Base-by-base conservation (phyloP, 108 stramenopile genomes). In the Phaeodactylum tricornutum region DNA sequence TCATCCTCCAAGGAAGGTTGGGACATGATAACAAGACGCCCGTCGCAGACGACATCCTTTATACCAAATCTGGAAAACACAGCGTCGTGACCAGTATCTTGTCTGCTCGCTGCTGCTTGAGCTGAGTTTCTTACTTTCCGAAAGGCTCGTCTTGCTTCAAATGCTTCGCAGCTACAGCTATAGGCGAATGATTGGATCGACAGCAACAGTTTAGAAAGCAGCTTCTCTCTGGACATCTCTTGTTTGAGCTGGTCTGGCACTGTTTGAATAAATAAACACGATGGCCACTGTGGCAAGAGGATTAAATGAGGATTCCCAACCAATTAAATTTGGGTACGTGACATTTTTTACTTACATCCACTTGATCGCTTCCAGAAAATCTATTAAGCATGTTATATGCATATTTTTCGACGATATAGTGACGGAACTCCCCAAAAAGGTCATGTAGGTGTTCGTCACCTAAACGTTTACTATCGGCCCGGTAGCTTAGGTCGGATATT, bases 231-330 rank as follows among this genome's bases (percentile, higher is more conserved):
- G 0, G 88, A 85, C 16, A 90, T 60, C 54, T 85, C 88, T 51
- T 86, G 87, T 1, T 78, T 67, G 22, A 71, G 64, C 14, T 39
- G 49, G 27, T 90, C 84, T 20, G 79, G 61, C 31, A 86, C 36
- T 9, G 77, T 24, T 15, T 72, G 48, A 7, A 77, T 42, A 40
- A 80, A 83, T 8, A 90, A 55, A 46, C 88, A 90, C 22, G 61
- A 64, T 38, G 88, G 88, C 88, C 88, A 90, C 77, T 87, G 49
- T 19, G n/a, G n/a, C n/a, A n/a, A n/a, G n/a, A n/a, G n/a, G n/a
- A n/a, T n/a, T n/a, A n/a, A n/a, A n/a, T 12, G 12, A 34, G 12
- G 15, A 12, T 12, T 44, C 12, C 11, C 43, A 44, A 15, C 15
- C 7, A 11, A 20, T 17, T 4, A 7, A 36, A 20, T 9, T 20